phyloP scores from a whole-genome alignment of 2,329 filamentous ascomycete genomes.

The Cladosporium colombiae region DNA sequence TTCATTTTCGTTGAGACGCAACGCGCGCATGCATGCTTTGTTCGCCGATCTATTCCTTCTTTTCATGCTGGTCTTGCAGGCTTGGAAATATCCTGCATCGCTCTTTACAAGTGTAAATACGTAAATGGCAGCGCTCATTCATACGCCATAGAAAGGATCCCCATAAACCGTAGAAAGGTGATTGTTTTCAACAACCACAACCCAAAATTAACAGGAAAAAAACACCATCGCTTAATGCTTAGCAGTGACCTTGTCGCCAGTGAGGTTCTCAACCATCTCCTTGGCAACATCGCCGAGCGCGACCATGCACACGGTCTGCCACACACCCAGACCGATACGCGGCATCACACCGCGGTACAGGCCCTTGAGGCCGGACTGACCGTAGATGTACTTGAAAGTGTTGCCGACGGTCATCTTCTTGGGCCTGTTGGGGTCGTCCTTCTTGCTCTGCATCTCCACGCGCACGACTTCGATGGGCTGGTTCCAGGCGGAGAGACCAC shows the following conservation, averaged over 20 bases:
- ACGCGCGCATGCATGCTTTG: background rate
- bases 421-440: slow-evolving; percentile 91
- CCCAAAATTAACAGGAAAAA: background rate
- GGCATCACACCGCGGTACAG: slow-evolving; percentile 95
- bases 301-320: slow-evolving; percentile 99
- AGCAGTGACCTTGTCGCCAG: slow-evolving; percentile 63
- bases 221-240: slow-evolving; percentile 55
- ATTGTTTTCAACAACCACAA: background rate
- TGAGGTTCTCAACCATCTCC: slow-evolving; percentile 65
- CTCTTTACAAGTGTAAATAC: background rate
- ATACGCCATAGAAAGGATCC: background rate
- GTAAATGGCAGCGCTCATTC: background rate
- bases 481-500: slow-evolving; percentile 96
- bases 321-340: slow-evolving; percentile 91
- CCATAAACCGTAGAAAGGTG: background rate
- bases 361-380: slow-evolving; percentile 82
- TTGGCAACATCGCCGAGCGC: slow-evolving; percentile 85
- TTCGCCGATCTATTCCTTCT: background rate
- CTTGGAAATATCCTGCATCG: background rate
- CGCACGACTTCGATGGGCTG: slow-evolving; percentile 99
- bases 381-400: slow-evolving; percentile 80
- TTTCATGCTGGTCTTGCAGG: background rate
- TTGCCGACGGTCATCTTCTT: slow-evolving; percentile 99
- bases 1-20: background rate
- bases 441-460: slow-evolving; percentile 99